Conservation (phyloP, 1,284 basidiomycete genomes). For the Trichosporon coremiiforme region DNA sequence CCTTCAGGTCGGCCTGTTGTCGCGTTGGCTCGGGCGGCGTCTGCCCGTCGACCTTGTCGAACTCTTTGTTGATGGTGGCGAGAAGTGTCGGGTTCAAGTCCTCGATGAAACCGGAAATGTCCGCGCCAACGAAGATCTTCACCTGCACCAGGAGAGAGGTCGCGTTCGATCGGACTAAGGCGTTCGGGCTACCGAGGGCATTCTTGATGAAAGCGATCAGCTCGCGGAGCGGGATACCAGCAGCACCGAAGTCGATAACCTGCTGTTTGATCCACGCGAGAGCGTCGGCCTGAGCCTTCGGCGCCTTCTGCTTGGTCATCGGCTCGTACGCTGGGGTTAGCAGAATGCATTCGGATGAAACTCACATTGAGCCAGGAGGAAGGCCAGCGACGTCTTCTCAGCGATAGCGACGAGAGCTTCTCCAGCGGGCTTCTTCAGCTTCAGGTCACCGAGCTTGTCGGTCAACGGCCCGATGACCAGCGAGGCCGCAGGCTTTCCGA, state of each 20-base stretch:
- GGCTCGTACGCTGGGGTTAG: slow-evolving; percentile 75
- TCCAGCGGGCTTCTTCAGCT: slow-evolving; percentile 95
- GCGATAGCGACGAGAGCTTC: slow-evolving; percentile 80
- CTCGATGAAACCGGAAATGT: slow-evolving; percentile 87
- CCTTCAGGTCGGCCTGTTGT: slow-evolving; percentile 70
- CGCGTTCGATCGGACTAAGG: slow-evolving; percentile 89
- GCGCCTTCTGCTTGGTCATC: slow-evolving; percentile 90
- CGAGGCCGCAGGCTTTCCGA: slow-evolving; percentile 82
- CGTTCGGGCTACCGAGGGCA: slow-evolving; percentile 90
- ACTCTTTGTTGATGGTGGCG: slow-evolving; percentile 87
- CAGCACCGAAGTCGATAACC: slow-evolving; percentile 89
- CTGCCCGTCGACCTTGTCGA: slow-evolving; percentile 87
- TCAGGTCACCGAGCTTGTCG: slow-evolving; percentile 95
- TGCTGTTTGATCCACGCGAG: slow-evolving; percentile 85
- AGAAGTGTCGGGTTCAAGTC: slow-evolving; percentile 93
- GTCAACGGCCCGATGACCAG: slow-evolving; percentile 78
- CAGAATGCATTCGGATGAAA: slow-evolving; percentile 23
- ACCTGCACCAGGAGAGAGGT: slow-evolving; percentile 91
- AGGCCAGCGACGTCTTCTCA: slow-evolving; percentile 91
- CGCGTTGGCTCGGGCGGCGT: slow-evolving; percentile 77
- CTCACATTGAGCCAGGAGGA: slow-evolving; percentile 87
- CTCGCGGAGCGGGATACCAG: slow-evolving; percentile 77
- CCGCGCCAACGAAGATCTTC: slow-evolving; percentile 85
- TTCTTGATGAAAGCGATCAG: slow-evolving; percentile 90
- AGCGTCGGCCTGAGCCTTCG: slow-evolving; percentile 93